These are phyloP conservation scores for Catenaria anguillulae DNA, from an alignment of 371 early-diverging fungal species.

Conservation along the genomic window DNA sequence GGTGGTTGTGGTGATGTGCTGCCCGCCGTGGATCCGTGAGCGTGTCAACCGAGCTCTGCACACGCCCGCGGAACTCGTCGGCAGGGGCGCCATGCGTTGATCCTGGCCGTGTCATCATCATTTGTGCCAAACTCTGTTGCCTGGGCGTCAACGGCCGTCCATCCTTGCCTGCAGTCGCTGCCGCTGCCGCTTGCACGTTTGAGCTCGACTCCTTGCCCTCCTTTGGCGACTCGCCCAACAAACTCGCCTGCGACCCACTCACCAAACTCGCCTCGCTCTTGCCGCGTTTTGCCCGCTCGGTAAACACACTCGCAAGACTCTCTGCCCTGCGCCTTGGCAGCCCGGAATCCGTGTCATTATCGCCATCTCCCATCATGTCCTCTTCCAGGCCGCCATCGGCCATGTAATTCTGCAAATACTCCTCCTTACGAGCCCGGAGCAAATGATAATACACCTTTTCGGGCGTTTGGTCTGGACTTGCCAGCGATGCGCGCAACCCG, in stretches of 20 bases:
- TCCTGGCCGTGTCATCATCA: constrained; percentile 7
- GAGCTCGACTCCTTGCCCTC: no score
- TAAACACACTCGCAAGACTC: constrained; percentile 17
- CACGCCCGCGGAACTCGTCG: constrained; percentile 17
- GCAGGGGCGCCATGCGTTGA: constrained; percentile 10
- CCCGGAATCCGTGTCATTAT: constrained; percentile 6
- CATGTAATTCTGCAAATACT: constrained; percentile 32
- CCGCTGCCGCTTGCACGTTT: no score
- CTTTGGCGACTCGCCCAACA: no score
- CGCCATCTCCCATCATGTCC: neutral
- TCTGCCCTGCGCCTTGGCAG: constrained; percentile 22
- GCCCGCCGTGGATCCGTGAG: neutral
- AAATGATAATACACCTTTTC: constrained; percentile 49
- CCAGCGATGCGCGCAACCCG: constrained; percentile 20
- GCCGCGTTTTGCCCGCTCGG: constrained; percentile 6
- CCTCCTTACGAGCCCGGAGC: constrained; percentile 32
- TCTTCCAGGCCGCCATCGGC: neutral
- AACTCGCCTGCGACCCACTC: no score
- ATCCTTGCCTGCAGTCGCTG: no score
- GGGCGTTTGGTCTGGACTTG: constrained; percentile 20
- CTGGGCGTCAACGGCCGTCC: no score
- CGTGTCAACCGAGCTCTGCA: constrained; percentile 8
- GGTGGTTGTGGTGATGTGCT: constrained; percentile 8
- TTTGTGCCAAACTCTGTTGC: no score
- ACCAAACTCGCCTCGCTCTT: constrained; percentile 10